Conservation (phyloP, 306 rosid genomes). For the Aeschynomene evenia region DNA sequence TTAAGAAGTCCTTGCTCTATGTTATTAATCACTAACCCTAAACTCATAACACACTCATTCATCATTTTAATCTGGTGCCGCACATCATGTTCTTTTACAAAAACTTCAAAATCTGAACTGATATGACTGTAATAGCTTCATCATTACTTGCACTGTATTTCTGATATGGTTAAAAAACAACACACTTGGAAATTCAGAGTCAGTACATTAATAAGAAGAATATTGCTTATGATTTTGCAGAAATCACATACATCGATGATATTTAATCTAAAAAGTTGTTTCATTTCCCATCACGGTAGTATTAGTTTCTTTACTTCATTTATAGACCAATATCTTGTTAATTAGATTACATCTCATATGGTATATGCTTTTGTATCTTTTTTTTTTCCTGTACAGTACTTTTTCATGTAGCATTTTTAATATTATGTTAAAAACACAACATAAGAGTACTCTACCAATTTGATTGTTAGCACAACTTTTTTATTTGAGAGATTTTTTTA, state of each 20-base stretch:
- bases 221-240: not conserved
- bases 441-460: too few relatives aligned
- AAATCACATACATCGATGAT: not conserved
- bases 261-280: not conserved
- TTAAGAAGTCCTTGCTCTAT: too few relatives aligned
- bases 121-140: not conserved
- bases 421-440: too few relatives aligned
- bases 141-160: not conserved
- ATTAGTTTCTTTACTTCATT: too few relatives aligned
- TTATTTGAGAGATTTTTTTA: too few relatives aligned
- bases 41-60: too few relatives aligned
- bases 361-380: not conserved
- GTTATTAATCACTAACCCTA: too few relatives aligned
- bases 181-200: not conserved
- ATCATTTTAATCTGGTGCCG: too few relatives aligned
- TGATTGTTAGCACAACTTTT: too few relatives aligned
- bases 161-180: slow-evolving; percentile 7
- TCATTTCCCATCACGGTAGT: not conserved
- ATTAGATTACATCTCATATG: not conserved
- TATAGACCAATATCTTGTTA: not conserved
- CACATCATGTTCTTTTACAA: too few relatives aligned
- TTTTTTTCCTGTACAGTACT: too few relatives aligned
- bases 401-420: too few relatives aligned
- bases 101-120: slow-evolving; percentile 66
- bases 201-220: not conserved